Evolutionary conservation across 345 rosid genomes (phyloP).

Genomic region (Brassica napus): DNA sequence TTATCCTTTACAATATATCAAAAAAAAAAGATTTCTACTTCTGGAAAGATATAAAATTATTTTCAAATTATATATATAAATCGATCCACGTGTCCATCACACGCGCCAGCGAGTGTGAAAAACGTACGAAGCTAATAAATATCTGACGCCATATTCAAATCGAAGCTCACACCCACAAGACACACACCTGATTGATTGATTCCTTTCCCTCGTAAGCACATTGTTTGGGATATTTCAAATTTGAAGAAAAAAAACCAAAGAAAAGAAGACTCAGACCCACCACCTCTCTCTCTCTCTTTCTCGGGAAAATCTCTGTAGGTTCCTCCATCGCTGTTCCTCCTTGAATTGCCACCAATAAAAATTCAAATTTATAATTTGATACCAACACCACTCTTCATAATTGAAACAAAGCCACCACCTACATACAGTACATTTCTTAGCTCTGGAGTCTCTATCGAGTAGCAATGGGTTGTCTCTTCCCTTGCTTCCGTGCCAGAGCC

Average conservation of each 20-base stretch:
- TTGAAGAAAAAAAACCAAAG: not conserved
- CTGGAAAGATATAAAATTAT: no score
- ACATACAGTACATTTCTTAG: no score
- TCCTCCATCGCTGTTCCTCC: not conserved
- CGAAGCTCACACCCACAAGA: not conserved
- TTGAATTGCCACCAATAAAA: not conserved
- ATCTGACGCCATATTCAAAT: not conserved
- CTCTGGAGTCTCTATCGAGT: not conserved
- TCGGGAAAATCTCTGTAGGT: not conserved
- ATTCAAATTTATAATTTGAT: not conserved
- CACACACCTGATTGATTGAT: not conserved
- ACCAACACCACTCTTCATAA: not conserved
- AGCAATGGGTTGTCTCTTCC: conserved; percentile 76
- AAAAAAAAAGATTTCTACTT: no score
- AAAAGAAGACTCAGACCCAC: not conserved
- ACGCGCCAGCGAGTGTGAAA: not conserved
- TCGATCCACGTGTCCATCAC: not conserved
- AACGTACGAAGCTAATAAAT: not conserved
- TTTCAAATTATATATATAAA: no score
- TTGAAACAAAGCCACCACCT: not conserved
- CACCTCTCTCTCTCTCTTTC: not conserved
- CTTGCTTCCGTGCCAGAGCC: conserved; percentile 60
- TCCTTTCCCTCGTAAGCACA: not conserved
- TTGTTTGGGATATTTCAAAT: not conserved
- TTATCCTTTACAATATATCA: no score